Evolutionary conservation across 1,139 yeast genomes (phyloP).

Genomic region (Kodamaea arcana): DNA sequence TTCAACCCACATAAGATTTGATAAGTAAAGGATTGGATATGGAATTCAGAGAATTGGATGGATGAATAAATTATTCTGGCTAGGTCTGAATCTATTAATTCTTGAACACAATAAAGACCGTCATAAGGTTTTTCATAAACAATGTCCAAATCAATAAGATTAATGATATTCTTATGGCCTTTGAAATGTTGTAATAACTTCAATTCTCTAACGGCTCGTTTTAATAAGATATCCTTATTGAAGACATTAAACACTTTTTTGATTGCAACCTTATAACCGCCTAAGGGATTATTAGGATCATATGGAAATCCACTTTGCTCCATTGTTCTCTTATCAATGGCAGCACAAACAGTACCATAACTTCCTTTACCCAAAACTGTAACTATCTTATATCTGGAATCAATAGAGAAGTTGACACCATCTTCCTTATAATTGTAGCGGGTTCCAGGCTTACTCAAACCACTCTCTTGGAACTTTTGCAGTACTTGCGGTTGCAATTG

Average conservation of each 20-base stretch:
- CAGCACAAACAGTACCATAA: conserved; percentile 85
- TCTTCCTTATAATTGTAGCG: conserved; percentile 8
- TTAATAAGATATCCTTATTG: conserved; percentile 57
- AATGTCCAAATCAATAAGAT: conserved; percentile 69
- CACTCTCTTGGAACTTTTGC: too few species aligned
- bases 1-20: conserved; percentile 78
- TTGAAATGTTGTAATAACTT: conserved; percentile 72
- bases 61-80: conserved; percentile 73
- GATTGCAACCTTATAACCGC: conserved; percentile 51
- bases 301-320: conserved; percentile 12
- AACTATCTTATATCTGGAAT: conserved; percentile 58
- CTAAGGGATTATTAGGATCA: conserved; percentile 3
- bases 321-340: conserved; percentile 49
- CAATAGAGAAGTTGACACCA: conserved; percentile 56
- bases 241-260: conserved; percentile 74
- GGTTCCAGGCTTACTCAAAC: background rate
- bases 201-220: conserved; percentile 75
- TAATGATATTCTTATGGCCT: conserved; percentile 78
- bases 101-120: conserved; percentile 81
- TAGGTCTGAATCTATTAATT: conserved; percentile 75
- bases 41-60: conserved; percentile 79
- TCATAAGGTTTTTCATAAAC: conserved; percentile 64
- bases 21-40: conserved; percentile 68
- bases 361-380: conserved; percentile 80
- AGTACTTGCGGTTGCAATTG: too few species aligned